A percentile compares a stretch with the other conserved stretches of the same genome.
Evolutionary conservation across 164 flowering plant genomes (phyloP).

Genomic region (Magnolia sinica): DNA sequence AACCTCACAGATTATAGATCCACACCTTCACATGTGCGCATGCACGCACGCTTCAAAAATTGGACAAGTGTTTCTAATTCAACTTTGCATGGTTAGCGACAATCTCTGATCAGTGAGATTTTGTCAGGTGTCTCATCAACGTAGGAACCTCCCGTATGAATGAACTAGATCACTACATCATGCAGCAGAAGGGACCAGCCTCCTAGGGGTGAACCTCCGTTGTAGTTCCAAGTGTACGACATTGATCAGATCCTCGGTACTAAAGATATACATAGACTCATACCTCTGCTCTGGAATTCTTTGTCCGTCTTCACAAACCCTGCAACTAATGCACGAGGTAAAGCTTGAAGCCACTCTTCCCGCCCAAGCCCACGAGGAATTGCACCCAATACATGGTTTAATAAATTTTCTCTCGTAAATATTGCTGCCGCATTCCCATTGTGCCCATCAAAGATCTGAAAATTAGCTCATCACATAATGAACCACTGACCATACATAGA

Average conservation of each 20-base stretch:
- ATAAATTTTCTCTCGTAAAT: constrained; percentile 61
- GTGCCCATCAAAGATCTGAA: constrained; percentile 90
- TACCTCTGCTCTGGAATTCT: constrained; percentile 83
- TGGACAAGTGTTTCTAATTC: neutral
- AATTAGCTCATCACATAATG: constrained; percentile 8
- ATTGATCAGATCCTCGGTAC: neutral
- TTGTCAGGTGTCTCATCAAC: neutral
- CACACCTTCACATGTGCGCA: neutral
- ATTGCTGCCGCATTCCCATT: constrained; percentile 89
- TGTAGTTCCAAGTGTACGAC: neutral
- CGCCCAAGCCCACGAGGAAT: constrained; percentile 75
- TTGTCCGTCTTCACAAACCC: constrained; percentile 92
- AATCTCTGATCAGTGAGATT: neutral
- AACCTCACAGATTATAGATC: neutral
- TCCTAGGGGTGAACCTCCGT: neutral
- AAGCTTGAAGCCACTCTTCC: constrained; percentile 88
- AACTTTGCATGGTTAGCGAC: too few species aligned
- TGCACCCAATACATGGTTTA: constrained; percentile 70
- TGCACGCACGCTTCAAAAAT: neutral
- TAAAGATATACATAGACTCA: constrained; percentile 8
- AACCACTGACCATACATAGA: constrained; percentile 10
- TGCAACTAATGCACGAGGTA: constrained; percentile 85
- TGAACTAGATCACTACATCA: too few species aligned
- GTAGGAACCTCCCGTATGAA: neutral
- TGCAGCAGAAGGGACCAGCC: neutral